Conservation (phyloP, 75 land plant genomes). For the Cunninghamia lanceolata region DNA sequence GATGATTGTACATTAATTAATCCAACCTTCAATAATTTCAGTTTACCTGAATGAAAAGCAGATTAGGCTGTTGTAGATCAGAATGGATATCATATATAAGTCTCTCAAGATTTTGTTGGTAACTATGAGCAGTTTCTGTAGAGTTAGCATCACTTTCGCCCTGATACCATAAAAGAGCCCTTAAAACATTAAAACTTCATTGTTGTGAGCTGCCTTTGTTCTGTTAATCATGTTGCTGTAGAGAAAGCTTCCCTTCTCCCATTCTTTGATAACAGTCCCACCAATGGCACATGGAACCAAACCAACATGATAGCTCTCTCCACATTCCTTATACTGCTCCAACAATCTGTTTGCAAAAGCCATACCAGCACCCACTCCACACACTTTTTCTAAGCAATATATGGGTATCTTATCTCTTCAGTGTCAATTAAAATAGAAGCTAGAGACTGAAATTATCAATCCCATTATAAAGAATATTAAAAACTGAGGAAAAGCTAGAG, state of each 20-base stretch:
- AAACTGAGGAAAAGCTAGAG: background rate
- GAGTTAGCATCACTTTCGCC: too few relatives aligned
- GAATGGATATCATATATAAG: too few relatives aligned
- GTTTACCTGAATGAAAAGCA: background rate
- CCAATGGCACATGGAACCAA: constrained; percentile 77
- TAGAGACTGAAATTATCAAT: too few relatives aligned
- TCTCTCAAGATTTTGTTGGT: too few relatives aligned
- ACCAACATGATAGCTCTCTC: constrained; percentile 31
- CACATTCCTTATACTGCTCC: constrained; percentile 1
- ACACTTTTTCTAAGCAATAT: constrained; percentile 27
- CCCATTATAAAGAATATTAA: background rate
- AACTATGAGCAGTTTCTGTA: too few relatives aligned
- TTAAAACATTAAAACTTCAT: too few relatives aligned
- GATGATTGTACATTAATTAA: background rate
- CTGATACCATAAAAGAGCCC: too few relatives aligned
- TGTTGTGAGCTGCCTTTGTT: constrained; percentile 27
- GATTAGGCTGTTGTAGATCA: too few relatives aligned
- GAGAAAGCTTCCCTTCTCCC: constrained; percentile 48
- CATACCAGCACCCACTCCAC: constrained; percentile 81
- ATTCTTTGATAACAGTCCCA: constrained; percentile 53
- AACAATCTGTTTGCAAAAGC: constrained; percentile 56
- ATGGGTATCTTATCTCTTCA: too few relatives aligned
- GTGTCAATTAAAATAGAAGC: too few relatives aligned
- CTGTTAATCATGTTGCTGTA: constrained; percentile 58
- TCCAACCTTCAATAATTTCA: background rate